These are phyloP conservation scores for Naumovozyma dairenensis DNA, from an alignment of 805 yeast genomes.

Conservation along the genomic window DNA sequence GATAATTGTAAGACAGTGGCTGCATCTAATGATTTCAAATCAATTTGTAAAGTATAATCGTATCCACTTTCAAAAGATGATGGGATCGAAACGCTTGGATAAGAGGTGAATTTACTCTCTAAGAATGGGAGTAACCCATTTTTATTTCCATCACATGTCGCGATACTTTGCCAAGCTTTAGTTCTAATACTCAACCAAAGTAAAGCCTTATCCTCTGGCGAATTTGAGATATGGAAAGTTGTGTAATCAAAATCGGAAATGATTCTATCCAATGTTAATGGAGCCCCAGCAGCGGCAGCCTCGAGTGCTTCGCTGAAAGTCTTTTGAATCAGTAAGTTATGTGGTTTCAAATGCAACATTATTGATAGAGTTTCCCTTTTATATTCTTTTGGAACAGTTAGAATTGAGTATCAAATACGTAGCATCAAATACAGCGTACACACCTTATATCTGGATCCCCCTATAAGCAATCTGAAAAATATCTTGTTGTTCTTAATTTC, in stretches of 20 bases:
- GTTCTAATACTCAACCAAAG: conserved; percentile 24
- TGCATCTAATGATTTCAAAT: conserved; percentile 46
- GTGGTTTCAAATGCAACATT: conserved; percentile 84
- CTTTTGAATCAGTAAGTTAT: conserved; percentile 72
- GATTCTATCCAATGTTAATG: conserved; percentile 60
- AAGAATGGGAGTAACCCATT: conserved; percentile 16
- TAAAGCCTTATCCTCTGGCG: conserved; percentile 54
- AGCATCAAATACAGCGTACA: no score
- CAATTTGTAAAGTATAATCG: conserved; percentile 66
- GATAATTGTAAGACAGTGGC: conserved; percentile 55
- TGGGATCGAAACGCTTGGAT: conserved; percentile 17
- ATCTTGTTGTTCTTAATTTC: no score
- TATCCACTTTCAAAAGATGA: conserved; percentile 55
- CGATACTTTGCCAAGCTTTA: conserved; percentile 26
- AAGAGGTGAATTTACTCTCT: conserved; percentile 11
- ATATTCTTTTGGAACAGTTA: no score
- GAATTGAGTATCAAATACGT: no score
- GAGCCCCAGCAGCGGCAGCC: conserved; percentile 19
- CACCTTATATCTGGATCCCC: no score
- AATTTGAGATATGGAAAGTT: conserved; percentile 74
- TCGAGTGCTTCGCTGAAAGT: conserved; percentile 55
- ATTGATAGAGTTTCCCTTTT: no score
- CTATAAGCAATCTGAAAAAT: no score
- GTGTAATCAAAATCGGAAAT: conserved; percentile 95
- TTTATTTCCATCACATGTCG: conserved; percentile 9